Evolutionary conservation across 768 basidiomycete species (phyloP), one percentile per base, ranked within the genome.

Genomic region (Pisolithus sp.): DNA sequence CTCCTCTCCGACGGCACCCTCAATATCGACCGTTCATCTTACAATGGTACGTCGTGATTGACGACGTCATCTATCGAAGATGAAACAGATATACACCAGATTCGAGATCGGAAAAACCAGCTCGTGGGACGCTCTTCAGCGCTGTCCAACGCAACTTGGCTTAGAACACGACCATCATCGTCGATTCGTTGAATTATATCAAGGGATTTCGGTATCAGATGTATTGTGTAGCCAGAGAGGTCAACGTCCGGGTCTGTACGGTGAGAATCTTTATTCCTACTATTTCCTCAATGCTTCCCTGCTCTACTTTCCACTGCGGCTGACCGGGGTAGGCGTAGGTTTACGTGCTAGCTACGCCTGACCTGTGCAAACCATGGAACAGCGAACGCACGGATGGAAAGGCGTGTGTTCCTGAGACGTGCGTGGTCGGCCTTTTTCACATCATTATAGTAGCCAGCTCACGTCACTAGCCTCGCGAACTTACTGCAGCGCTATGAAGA

Each of bases 141-240:
- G 81, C 89, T 1, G 73, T 93, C 47, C 90, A 86, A 59, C 77
- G 96, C 12, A 76, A 79, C 31, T 75, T 99, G 57, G 75, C 78
- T 21, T 66, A 69, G 34, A 83, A 89, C 60, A 87, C 82, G 0
- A 81, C 97, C 60, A 76, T 96, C 52, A 88, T 99, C 58, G 78
- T 93, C 54, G 96, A 99, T 62, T 82, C 85, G 13, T 78, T 89
- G 58, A 98, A 98, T 64, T 97, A 99, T 69, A 98, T 98, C 77
- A 98, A 99, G 66, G 95, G 95, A 12, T 96, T 93, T 65, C 83
- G 96, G 28, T 99, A 99, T 68, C 96, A 99, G 67, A 84, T 99
- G 73, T 96, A 97, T 65, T 97, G 95, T 63, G 90, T 91, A 1
- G 94, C 93, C 5, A 74, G 93, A 48, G 96, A 99, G 64, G 77